Evolutionary conservation across 2,329 filamentous ascomycete genomes (phyloP), one percentile per base, ranked within the genome.

Genomic region (Pyrenophora tritici-repentis): DNA sequence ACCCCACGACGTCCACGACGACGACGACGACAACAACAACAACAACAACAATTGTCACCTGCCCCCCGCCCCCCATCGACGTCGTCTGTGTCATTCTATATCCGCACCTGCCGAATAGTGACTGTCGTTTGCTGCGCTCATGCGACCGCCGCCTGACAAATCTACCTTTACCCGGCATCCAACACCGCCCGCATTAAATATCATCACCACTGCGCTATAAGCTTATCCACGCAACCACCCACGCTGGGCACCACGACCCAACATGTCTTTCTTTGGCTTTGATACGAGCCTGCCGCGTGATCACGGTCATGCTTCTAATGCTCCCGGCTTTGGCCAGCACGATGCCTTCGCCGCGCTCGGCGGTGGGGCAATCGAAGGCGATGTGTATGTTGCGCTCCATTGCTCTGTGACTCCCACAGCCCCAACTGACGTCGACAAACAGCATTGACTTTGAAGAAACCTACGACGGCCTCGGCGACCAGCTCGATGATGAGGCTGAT

Each of bases 401-500:
- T 3, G 18, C 18, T 18, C 18, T 18, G 18, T 24, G 8, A 17
- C 22, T 42, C 31, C 22, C 35, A 14, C 13, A 75, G 75, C 48
- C 43, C 20, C 32, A 79, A 80, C 61, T 83, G 59, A 68, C 52
- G 71, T 81, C n/a, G 4, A 29, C 10, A 29, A 61, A 86, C 63
- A 88, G 86, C 47, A 83, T 89, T 66, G 89, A 97, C 66, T 99
- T 97, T 64, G 94, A 99, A 66, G 91, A 99, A 71, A 97, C 93
- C 32, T 97, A 97, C 72, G 94, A 99, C 74, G 93, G 93, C 14
- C 81, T 99, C 34, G 94, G 91, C 49, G 89, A 96, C 69, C 86
- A 89, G 73, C 86, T 99, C 31, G 87, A 96, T 66, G 93, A 99
- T 72, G 87, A 89, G 16, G 90, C 93, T 67, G 94, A 99, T 79